A percentile compares a stretch with the other conserved stretches of the same genome.
Conservation (phyloP, 495 filamentous ascomycete genomes). For the Penicillium cinerascens region DNA sequence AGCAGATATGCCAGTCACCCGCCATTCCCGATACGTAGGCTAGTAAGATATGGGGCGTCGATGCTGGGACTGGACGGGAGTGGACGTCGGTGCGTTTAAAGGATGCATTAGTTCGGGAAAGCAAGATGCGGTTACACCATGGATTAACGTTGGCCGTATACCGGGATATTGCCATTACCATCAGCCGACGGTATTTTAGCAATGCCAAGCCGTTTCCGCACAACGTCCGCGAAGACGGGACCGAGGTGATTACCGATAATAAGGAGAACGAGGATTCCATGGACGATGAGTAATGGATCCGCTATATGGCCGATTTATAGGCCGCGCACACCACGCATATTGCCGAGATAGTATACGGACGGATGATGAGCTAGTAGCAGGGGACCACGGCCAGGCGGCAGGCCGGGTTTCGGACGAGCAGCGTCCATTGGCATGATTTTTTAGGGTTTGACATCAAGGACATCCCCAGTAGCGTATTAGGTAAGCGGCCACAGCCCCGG, state of each 20-base stretch:
- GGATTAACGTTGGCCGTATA: neutral
- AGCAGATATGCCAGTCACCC: too few relatives aligned
- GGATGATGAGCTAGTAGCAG: neutral
- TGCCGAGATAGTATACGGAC: neutral
- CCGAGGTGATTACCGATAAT: neutral
- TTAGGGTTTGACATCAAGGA: conserved; percentile 1
- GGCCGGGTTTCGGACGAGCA: neutral
- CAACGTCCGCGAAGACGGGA: too few relatives aligned
- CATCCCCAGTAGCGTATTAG: too few relatives aligned
- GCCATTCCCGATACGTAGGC: too few relatives aligned
- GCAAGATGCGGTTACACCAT: neutral
- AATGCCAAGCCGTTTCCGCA: too few relatives aligned
- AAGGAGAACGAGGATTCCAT: neutral
- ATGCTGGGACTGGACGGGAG: neutral
- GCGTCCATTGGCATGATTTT: neutral
- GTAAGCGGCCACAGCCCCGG: too few relatives aligned
- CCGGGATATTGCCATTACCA: conserved; percentile 5
- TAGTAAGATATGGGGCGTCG: conserved; percentile 1
- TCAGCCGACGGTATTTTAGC: too few relatives aligned
- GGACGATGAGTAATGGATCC: neutral
- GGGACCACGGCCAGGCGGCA: neutral
- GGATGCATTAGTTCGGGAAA: neutral
- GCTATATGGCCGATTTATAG: neutral
- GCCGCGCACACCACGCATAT: neutral
- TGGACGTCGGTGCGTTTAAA: conserved; percentile 2